Evolutionary conservation across 2,329 filamentous ascomycete genomes (phyloP).

Genomic region (Penicillium expansum): DNA sequence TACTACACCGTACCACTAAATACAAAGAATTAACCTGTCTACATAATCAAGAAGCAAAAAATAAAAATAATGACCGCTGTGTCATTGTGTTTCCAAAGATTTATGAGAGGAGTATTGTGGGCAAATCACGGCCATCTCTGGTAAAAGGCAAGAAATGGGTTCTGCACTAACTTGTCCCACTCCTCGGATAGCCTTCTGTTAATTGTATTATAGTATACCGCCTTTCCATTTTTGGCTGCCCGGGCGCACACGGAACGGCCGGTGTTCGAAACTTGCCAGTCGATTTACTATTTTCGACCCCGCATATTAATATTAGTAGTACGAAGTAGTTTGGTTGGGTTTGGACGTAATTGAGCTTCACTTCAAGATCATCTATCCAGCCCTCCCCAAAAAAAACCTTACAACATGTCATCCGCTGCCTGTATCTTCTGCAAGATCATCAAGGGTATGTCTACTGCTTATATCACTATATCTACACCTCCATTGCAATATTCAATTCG

Average conservation of each 20-base stretch:
- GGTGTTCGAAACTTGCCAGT: slow-evolving; percentile 31
- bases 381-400: background rate
- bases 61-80: slow-evolving; percentile 43
- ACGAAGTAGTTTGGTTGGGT: background rate
- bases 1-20: too few species aligned
- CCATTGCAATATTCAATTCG: background rate
- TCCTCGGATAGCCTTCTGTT: slow-evolving; percentile 44
- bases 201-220: slow-evolving; percentile 10
- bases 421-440: slow-evolving; percentile 99
- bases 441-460: slow-evolving; percentile 63
- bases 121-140: slow-evolving; percentile 71
- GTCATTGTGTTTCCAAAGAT: slow-evolving; percentile 56
- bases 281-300: slow-evolving; percentile 15
- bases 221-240: background rate
- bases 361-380: background rate
- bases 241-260: background rate
- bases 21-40: too few species aligned
- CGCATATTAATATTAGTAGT: slow-evolving; percentile 20
- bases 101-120: slow-evolving; percentile 58
- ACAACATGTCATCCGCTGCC: slow-evolving; percentile 48
- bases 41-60: too few species aligned
- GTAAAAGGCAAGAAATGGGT: slow-evolving; percentile 78
- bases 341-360: background rate
- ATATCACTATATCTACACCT: background rate
- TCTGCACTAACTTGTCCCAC: slow-evolving; percentile 68